A percentile compares a stretch with the other conserved stretches of the same genome.
phyloP scores from a whole-genome alignment of 75 land plant species.

The Isoetes taiwanensis region DNA sequence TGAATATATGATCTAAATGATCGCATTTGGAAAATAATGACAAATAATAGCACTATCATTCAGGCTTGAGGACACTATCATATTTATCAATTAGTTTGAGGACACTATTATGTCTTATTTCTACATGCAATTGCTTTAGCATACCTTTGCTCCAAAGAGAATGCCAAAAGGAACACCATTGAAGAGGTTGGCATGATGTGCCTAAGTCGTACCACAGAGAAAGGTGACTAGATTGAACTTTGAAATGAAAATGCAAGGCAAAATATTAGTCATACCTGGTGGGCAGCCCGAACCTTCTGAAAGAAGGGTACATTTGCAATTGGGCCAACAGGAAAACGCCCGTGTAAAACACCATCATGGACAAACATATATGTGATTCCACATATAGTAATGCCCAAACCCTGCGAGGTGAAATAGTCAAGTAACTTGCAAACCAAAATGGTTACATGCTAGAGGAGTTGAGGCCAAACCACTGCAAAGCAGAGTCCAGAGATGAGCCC shows the following conservation, averaged over 20 bases:
- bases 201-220: not conserved
- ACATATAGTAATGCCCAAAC: conserved; percentile 14
- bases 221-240: not conserved
- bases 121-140: no score
- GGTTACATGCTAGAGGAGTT: not conserved
- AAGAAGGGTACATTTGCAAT: conserved; percentile 14
- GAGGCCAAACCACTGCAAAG: conserved; percentile 13
- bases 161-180: conserved; percentile 24
- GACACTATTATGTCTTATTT: no score
- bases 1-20: no score
- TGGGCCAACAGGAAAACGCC: conserved; percentile 19
- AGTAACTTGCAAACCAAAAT: not conserved
- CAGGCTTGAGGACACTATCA: no score
- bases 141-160: conserved; percentile 23
- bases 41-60: no score
- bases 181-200: conserved; percentile 24
- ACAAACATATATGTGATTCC: conserved; percentile 24
- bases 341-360: conserved; percentile 20
- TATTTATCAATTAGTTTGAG: no score
- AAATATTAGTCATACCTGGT: conserved; percentile 19
- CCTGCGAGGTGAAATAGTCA: conserved; percentile 1
- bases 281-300: conserved; percentile 14
- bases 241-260: no score
- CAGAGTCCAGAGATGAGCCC: conserved; percentile 21
- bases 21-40: no score